Percentiles rank a stretch among this genome's conserved stretches.
Conservation (phyloP, 2,329 filamentous ascomycete species). For the Colletotrichum shisoi region DNA sequence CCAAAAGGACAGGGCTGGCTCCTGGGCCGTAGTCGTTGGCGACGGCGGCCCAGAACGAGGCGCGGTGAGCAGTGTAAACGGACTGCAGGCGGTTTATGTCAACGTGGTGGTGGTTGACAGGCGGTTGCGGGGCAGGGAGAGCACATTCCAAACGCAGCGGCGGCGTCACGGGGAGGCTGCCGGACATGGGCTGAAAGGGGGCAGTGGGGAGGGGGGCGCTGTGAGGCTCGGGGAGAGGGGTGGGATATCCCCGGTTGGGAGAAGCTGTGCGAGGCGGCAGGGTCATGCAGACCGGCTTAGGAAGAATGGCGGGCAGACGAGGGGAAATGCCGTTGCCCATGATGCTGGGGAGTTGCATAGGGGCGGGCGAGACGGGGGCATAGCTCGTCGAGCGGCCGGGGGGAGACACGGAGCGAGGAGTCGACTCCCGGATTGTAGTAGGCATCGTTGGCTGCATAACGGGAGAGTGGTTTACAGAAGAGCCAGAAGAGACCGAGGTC, state of each 20-base stretch:
- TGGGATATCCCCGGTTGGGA: conserved; percentile 52
- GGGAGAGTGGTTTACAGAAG: conserved; percentile 64
- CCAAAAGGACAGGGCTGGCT: conserved; percentile 68
- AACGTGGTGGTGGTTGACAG: conserved; percentile 55
- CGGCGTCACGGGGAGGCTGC: conserved; percentile 49
- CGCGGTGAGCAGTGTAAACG: conserved; percentile 74
- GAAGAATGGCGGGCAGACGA: conserved; percentile 68
- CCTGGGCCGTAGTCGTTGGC: conserved; percentile 75
- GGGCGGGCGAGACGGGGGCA: conserved; percentile 54
- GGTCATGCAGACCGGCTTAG: conserved; percentile 67
- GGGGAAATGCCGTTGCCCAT: conserved; percentile 57
- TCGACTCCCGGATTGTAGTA: conserved; percentile 60
- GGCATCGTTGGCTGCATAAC: conserved; percentile 57
- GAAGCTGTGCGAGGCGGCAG: conserved; percentile 51
- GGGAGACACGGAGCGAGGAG: conserved; percentile 59
- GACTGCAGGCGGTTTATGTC: conserved; percentile 72
- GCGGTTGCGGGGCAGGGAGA: conserved; percentile 50
- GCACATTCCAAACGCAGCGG: conserved; percentile 69
- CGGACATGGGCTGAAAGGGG: conserved; percentile 46
- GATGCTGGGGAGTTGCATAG: conserved; percentile 64
- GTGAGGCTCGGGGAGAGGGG: conserved; percentile 55
- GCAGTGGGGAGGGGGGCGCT: conserved; percentile 56
- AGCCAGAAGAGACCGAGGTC: conserved; percentile 72
- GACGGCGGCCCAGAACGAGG: conserved; percentile 76
- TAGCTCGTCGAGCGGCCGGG: conserved; percentile 57